Conservation (phyloP, 2,329 filamentous ascomycete genomes). For the Lachnellula hyalina region DNA sequence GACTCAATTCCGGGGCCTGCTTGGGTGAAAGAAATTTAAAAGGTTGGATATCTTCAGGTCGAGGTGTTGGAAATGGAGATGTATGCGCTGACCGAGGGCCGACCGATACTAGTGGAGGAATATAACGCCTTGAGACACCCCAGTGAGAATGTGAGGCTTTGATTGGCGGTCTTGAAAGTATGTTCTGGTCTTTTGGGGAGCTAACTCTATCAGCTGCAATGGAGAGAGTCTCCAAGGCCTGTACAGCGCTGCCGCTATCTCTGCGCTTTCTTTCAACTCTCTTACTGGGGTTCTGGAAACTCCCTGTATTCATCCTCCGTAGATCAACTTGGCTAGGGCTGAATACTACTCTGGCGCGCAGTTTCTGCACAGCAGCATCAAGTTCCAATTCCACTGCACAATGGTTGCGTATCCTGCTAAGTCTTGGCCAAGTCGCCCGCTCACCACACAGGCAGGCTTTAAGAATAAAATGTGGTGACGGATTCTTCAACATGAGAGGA, state of each 20-base stretch:
- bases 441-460: conserved; percentile 73
- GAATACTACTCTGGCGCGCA: conserved; percentile 55
- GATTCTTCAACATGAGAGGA: conserved; percentile 74
- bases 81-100: conserved; percentile 12
- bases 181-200: conserved; percentile 6
- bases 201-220: conserved; percentile 11
- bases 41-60: conserved; percentile 4
- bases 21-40: conserved; percentile 12
- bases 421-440: conserved; percentile 84
- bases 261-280: conserved; percentile 18
- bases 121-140: conserved; percentile 8
- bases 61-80: conserved; percentile 15
- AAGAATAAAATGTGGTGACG: conserved; percentile 80
- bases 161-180: conserved; percentile 17
- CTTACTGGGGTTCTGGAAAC: conserved; percentile 4
- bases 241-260: conserved; percentile 18
- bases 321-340: conserved; percentile 31
- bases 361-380: conserved; percentile 64
- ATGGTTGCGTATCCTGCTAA: conserved; percentile 79
- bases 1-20: conserved; percentile 6
- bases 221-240: conserved; percentile 2
- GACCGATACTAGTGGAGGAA: conserved; percentile 7
- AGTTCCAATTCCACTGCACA: conserved; percentile 85
- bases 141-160: conserved; percentile 18
- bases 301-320: conserved; percentile 25